These are phyloP conservation scores for Paecilomyces niveus DNA, from an alignment of 2,329 filamentous ascomycete genomes.

Conservation along the genomic window DNA sequence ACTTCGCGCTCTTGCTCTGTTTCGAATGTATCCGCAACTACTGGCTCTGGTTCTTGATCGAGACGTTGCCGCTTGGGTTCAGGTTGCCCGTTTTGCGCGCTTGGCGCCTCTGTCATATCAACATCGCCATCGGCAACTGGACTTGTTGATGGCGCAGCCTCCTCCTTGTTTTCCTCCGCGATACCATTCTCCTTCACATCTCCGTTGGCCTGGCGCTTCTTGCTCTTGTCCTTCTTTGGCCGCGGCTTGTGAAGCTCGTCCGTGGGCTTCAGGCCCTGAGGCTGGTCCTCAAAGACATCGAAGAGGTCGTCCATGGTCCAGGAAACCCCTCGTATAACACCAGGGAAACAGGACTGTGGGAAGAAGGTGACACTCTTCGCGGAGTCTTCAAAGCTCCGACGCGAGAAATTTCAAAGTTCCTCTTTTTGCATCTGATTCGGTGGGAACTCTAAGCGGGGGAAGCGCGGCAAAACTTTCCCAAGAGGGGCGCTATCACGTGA, in stretches of 20 bases:
- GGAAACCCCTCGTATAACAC: conserved; percentile 6
- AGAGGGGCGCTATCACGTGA: conserved; percentile 4
- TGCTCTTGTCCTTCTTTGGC: conserved; percentile 56
- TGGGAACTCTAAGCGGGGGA: neutral
- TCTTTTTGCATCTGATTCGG: conserved; percentile 12
- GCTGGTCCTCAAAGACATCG: conserved; percentile 68
- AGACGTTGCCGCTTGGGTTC: conserved; percentile 42
- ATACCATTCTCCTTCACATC: conserved; percentile 53
- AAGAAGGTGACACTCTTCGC: conserved; percentile 1
- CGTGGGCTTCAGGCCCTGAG: conserved; percentile 36
- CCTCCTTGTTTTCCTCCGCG: conserved; percentile 23
- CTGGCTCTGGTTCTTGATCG: conserved; percentile 63
- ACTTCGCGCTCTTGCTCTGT: conserved; percentile 91
- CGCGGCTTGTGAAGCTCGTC: conserved; percentile 27
- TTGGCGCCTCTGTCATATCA: conserved; percentile 10
- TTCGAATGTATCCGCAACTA: conserved; percentile 89
- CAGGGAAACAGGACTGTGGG: conserved; percentile 9
- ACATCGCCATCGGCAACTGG: conserved; percentile 10
- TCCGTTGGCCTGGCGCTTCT: conserved; percentile 82
- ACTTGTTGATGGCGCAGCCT: conserved; percentile 14
- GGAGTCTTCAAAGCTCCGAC: conserved; percentile 1
- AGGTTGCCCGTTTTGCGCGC: conserved; percentile 28
- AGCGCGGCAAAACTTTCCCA: neutral
- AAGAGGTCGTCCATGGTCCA: conserved; percentile 69
- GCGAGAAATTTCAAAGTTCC: conserved; percentile 27